These are phyloP conservation scores for Epichloe brachyelytri DNA, from an alignment of 2,329 filamentous ascomycete species.

Conservation along the genomic window DNA sequence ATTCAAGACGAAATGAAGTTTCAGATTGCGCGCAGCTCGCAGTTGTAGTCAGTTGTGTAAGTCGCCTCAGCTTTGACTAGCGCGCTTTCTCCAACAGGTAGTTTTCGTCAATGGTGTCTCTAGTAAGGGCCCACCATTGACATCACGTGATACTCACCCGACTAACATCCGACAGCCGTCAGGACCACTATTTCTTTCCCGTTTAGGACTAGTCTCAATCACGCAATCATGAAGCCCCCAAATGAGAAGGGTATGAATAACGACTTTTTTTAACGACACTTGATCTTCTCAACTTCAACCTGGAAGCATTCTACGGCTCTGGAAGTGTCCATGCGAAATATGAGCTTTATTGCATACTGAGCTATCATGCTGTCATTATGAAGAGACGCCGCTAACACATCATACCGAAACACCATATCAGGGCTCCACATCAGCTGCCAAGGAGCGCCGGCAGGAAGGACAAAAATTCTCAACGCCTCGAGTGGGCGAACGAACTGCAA, in stretches of 20 bases:
- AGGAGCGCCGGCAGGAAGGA: not conserved
- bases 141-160: not conserved
- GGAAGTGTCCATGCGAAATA: constrained; percentile 2
- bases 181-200: constrained; percentile 1
- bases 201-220: constrained; percentile 18
- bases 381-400: not conserved
- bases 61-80: not conserved
- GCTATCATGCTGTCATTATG: constrained; percentile 7
- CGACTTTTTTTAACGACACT: constrained; percentile 7
- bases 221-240: constrained; percentile 19
- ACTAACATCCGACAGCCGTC: not conserved
- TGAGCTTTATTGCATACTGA: constrained; percentile 11
- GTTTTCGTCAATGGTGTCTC: not conserved
- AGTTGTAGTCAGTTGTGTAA: not conserved
- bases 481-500: not conserved
- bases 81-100: not conserved
- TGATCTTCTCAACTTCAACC: constrained; percentile 10
- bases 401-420: not conserved
- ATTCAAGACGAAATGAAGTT: not conserved
- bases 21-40: not conserved
- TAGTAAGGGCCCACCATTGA: not conserved
- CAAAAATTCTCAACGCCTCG: not conserved
- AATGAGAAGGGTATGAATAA: constrained; percentile 7
- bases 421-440: not conserved
- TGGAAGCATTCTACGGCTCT: constrained; percentile 3